Evolutionary conservation across 2,329 filamentous ascomycete species (phyloP), one percentile per base, ranked within the genome.

Genomic region (Phoma sp.): DNA sequence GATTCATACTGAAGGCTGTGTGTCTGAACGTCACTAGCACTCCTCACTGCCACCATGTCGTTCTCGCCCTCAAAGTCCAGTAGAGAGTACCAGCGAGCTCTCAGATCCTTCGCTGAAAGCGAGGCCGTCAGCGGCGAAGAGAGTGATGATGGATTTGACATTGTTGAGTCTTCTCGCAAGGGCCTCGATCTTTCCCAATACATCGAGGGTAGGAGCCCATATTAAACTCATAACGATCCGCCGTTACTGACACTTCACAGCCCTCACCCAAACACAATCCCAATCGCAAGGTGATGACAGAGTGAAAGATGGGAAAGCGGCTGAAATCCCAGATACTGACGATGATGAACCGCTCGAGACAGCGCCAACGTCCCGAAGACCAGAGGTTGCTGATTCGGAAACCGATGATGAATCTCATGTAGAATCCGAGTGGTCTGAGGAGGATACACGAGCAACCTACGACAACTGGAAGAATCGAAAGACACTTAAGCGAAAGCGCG

Each of bases 391-490:
- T 11, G 53, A 38, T 9, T 56, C 62, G n/a, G 52, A 58, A 2
- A 50, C 46, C 6, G 43, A 62, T 23, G 50, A 53, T 5, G 55
- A 37, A 26, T 42, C 43, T 17, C 48, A 47, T 12, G 49, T 51
- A 25, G 61, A 64, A 32, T 65, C 62, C 14, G 68, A 73, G 32
- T 72, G 66, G 54, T 85, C 86, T 51, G 84, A 88, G 29, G 85
- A 85, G 32, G 75, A 79, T 46, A 63, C 65, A 1, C 82, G 84
- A 21, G 80, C 81, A 18, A 80, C 81, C 7, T 91, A 91, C 59
- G 76, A 84, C 33, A 80, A 81, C n/a, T 87, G 86, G 70, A 88
- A 87, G 67, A 84, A 85, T 43, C 79, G 83, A 39, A 85, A 83
- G 54, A 76, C 77, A 0, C 69, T 77, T 0, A 83, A 85, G 61